These are phyloP conservation scores for Euryodendron excelsum DNA, from an alignment of 148 eudicot genomes.

Conservation along the genomic window DNA sequence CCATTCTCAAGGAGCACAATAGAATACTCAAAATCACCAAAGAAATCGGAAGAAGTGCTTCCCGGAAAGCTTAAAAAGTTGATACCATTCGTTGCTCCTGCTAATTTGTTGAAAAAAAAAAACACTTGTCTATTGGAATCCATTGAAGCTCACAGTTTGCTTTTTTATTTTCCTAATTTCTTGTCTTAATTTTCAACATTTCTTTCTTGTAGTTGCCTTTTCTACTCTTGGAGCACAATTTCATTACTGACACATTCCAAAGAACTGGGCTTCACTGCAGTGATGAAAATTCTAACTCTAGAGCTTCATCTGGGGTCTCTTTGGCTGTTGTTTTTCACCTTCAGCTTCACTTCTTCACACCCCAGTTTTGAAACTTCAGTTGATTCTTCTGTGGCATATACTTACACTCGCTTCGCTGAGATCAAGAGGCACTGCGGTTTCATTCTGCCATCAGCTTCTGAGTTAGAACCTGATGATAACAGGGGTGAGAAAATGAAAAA, in stretches of 20 bases:
- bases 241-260: neutral
- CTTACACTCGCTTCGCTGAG: neutral
- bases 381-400: neutral
- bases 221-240: neutral
- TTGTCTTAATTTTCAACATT: neutral
- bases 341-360: neutral
- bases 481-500: constrained; percentile 5
- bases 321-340: neutral
- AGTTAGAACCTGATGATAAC: neutral
- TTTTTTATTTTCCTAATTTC: no score
- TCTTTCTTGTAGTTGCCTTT: neutral
- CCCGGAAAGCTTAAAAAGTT: no score
- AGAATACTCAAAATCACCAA: no score
- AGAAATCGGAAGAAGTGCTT: no score
- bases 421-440: constrained; percentile 8
- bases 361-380: neutral
- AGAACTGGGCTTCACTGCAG: no score
- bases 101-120: no score
- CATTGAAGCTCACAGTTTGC: no score
- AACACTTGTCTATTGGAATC: no score
- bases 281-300: neutral
- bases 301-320: neutral
- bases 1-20: no score
- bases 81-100: no score
- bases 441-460: constrained; percentile 8